Conservation (phyloP, 2,329 filamentous ascomycete species). For the Cercospora beticola region DNA sequence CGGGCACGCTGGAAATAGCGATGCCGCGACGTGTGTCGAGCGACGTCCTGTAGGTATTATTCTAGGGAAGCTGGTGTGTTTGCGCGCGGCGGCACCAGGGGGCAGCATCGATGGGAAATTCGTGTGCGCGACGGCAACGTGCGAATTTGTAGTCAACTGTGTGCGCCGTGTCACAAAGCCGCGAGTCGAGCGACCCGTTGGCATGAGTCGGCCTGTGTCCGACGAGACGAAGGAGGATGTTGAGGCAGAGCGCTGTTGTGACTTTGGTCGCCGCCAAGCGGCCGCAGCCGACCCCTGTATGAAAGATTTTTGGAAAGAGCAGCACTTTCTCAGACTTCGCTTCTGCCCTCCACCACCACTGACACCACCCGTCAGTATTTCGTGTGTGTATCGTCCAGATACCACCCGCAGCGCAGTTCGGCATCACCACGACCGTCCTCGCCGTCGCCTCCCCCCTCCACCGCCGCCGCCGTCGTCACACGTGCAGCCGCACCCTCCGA, state of each 20-base stretch:
- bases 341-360: constrained; percentile 1
- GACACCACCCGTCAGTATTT: constrained; percentile 1
- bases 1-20: not conserved
- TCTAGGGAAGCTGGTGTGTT: not conserved
- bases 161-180: not conserved
- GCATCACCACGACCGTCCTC: not conserved
- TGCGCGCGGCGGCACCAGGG: not conserved
- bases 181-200: not conserved
- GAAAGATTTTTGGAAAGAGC: constrained; percentile 4
- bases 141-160: not conserved
- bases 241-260: not conserved
- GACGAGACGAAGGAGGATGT: not conserved
- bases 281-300: not conserved
- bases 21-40: not conserved
- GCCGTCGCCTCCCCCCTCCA: not conserved
- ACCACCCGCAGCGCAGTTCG: constrained; percentile 10
- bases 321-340: not conserved
- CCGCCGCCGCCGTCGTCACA: constrained; percentile 3
- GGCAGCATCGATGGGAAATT: not conserved
- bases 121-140: not conserved
- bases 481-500: not conserved
- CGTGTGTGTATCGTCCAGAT: constrained; percentile 13
- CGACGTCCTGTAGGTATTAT: not conserved
- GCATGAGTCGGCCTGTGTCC: not conserved
- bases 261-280: not conserved